phyloP scores from a whole-genome alignment of 83 land plant species.

The Diphasiastrum complanatum region DNA sequence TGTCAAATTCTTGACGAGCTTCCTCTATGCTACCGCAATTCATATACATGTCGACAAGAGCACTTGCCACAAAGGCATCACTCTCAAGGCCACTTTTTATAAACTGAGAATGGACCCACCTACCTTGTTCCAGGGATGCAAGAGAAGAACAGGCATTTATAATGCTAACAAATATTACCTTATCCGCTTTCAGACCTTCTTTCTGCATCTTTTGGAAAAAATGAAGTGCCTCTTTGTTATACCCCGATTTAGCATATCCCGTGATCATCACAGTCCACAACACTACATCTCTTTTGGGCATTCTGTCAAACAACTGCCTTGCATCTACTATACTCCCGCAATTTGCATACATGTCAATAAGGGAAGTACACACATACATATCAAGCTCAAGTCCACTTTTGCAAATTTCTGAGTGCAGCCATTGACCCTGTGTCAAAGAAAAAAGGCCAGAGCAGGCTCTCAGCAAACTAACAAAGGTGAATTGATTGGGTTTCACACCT shows the following conservation, averaged over 20 bases:
- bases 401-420: too few species aligned
- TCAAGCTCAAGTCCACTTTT: too few species aligned
- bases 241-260: too few species aligned
- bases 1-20: neutral
- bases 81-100: neutral
- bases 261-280: too few species aligned
- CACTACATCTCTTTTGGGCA: too few species aligned
- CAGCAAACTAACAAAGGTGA: slow-evolving; percentile 1
- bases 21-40: neutral
- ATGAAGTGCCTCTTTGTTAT: too few species aligned
- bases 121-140: neutral
- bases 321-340: too few species aligned
- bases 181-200: neutral
- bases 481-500: slow-evolving; percentile 2
- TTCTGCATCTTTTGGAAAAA: neutral
- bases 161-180: neutral
- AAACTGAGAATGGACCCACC: neutral
- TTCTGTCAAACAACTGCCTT: too few species aligned
- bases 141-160: neutral
- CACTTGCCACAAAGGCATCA: neutral
- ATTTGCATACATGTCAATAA: too few species aligned
- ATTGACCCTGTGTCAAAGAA: too few species aligned
- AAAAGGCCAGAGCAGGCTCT: too few species aligned
- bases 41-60: neutral
- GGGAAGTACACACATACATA: too few species aligned